Evolutionary conservation across 2,329 filamentous ascomycete genomes (phyloP).

Genomic region (Blastomyces parvus): DNA sequence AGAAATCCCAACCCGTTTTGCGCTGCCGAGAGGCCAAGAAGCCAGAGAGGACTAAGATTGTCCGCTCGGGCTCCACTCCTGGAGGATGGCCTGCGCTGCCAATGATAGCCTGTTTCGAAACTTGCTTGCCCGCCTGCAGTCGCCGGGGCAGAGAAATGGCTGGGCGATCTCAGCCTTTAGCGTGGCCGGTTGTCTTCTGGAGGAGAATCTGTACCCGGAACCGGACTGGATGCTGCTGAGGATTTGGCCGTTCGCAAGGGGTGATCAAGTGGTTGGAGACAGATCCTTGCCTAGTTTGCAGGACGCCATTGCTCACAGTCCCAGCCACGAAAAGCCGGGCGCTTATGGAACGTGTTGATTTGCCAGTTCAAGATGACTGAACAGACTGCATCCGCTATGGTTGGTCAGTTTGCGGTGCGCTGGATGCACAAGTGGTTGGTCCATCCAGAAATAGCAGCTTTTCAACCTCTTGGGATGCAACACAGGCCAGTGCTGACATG

Average conservation of each 20-base stretch:
- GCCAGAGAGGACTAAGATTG: not conserved
- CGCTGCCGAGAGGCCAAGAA: not conserved
- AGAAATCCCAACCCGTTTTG: conserved; percentile 2
- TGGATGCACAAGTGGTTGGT: not conserved
- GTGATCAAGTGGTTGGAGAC: not conserved
- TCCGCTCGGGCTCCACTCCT: not conserved
- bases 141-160: not conserved
- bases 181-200: not conserved
- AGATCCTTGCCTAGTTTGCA: not conserved
- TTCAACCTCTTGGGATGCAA: not conserved
- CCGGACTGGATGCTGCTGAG: not conserved
- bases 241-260: not conserved
- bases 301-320: not conserved
- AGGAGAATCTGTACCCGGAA: too few relatives aligned
- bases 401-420: not conserved
- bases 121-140: not conserved
- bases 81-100: not conserved
- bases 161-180: not conserved
- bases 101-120: not conserved
- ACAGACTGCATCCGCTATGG: not conserved
- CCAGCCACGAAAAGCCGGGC: conserved; percentile 4
- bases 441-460: not conserved
- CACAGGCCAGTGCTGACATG: not conserved
- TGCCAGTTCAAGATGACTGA: not conserved
- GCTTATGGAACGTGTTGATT: conserved; percentile 1